Evolutionary conservation across 257 asterid species (phyloP), one percentile per base, ranked within the genome.

Genomic region (Salvia hispanica): DNA sequence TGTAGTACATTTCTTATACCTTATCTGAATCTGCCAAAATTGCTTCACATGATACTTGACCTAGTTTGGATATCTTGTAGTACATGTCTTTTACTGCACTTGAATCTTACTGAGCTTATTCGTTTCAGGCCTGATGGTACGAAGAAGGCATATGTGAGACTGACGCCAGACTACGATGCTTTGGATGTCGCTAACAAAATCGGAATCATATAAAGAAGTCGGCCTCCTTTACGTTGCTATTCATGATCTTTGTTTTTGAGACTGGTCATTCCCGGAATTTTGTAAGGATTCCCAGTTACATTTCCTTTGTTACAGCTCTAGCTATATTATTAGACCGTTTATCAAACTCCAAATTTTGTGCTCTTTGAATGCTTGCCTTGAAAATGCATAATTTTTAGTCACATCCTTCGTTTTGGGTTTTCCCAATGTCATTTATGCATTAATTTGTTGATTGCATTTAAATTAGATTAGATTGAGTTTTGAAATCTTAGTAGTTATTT

Each of bases 71-170:
- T 6, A 6, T 39, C 9, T 39, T 5, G 43, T 39, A 25, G 3
- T 18, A 25, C 31, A 39, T 39, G 43, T 39, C 8, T 39, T 39
- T 6, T n/a, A 5, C 21, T 5, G 21, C 21, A 11, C 9, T 16
- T 60, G 15, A 40, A 28, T 33, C 58, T 56, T 21, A 8, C 50
- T 25, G 7, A 7, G 8, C 28, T 2, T 44, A 0, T 16, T 12
- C 18, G 3, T 58, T 68, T 44, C 79, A 84, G 89, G 81, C 86
- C 89, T 1, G 82, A 81, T 63, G 89, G 86, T 59, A 81, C 89
- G 9, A 81, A 84, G 80, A 84, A 84, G 74, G 89, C 89, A 0
- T 84, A 79, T n/a, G 89, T 77, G 13, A 70, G 85, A 66, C 69
- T 81, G 80, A 84, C 86, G 0, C 85, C 31, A 25, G 31, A 25